Conservation (phyloP, 108 stramenopile genomes). For the Poteriospumella lacustris region DNA sequence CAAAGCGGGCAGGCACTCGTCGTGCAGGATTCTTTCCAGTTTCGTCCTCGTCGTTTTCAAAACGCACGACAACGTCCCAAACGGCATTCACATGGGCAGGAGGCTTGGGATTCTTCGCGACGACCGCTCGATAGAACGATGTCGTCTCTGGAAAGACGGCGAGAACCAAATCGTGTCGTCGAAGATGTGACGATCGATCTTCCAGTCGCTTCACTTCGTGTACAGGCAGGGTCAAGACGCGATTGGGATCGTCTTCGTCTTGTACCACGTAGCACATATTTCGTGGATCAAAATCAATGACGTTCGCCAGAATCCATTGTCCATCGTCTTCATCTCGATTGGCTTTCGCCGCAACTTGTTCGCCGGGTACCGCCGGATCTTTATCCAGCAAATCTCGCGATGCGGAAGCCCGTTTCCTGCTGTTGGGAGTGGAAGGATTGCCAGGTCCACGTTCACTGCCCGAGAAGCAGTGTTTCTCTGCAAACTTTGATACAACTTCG, state of each 20-base stretch:
- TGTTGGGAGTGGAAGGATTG: not conserved
- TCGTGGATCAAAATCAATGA: slow-evolving; percentile 11
- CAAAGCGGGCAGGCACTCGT: slow-evolving; percentile 81
- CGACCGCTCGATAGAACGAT: slow-evolving; percentile 81
- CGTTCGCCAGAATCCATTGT: slow-evolving; percentile 23
- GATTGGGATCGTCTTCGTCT: slow-evolving; percentile 26
- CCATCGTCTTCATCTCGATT: not conserved
- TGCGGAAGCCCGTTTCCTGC: not conserved
- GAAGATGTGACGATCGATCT: slow-evolving; percentile 4
- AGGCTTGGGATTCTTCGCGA: slow-evolving; percentile 67
- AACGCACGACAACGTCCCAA: slow-evolving; percentile 84
- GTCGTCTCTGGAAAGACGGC: slow-evolving; percentile 99
- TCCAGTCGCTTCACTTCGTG: not conserved
- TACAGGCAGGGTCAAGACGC: not conserved
- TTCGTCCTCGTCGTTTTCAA: slow-evolving; percentile 87
- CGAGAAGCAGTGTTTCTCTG: not conserved
- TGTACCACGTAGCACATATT: slow-evolving; percentile 1
- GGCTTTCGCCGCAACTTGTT: slow-evolving; percentile 25
- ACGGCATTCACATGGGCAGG: slow-evolving; percentile 44
- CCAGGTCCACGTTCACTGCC: no score
- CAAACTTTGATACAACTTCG: not conserved
- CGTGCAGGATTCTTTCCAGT: slow-evolving; percentile 80
- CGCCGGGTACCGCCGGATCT: not conserved
- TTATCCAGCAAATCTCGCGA: not conserved
- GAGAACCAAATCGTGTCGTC: slow-evolving; percentile 65